phyloP scores from a whole-genome alignment of 805 yeast species.

The Yamadazyma sp. region DNA sequence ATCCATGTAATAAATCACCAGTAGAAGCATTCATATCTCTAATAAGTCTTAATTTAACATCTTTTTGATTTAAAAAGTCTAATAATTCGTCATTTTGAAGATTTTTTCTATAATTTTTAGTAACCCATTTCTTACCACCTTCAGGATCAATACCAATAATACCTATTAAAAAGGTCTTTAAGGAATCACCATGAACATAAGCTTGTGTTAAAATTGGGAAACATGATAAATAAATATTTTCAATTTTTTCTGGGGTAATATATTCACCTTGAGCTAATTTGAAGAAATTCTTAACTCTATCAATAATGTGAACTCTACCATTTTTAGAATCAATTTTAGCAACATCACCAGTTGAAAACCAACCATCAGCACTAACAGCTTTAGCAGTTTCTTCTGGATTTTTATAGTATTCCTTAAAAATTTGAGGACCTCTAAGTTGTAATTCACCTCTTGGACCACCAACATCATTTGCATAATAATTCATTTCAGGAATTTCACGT shows the following conservation, averaged over 20 bases:
- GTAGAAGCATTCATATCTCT: constrained; percentile 35
- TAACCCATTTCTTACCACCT: constrained; percentile 17
- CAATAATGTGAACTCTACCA: constrained; percentile 60
- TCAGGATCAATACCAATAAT: constrained; percentile 58
- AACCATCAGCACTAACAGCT: constrained; percentile 45
- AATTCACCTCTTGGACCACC: constrained; percentile 50
- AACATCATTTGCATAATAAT: constrained; percentile 32
- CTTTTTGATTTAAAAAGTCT: constrained; percentile 25
- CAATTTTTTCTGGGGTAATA: constrained; percentile 74
- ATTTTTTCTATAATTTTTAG: constrained; percentile 14
- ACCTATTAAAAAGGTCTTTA: constrained; percentile 55
- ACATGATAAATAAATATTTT: constrained; percentile 55
- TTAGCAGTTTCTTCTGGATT: constrained; percentile 47
- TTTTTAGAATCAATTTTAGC: constrained; percentile 20
- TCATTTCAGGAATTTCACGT: constrained; percentile 65
- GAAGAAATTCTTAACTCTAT: constrained; percentile 77
- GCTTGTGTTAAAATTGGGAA: constrained; percentile 51
- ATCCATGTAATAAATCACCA: constrained; percentile 46
- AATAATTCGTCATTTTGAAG: constrained; percentile 21
- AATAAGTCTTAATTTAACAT: constrained; percentile 36
- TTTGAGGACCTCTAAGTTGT: constrained; percentile 55
- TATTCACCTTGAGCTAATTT: constrained; percentile 55
- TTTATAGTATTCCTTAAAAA: constrained; percentile 51
- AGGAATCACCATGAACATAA: constrained; percentile 64
- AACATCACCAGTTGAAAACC: constrained; percentile 61